phyloP scores from a whole-genome alignment of 129 eudicot genomes.

The Artemisia argyi region DNA sequence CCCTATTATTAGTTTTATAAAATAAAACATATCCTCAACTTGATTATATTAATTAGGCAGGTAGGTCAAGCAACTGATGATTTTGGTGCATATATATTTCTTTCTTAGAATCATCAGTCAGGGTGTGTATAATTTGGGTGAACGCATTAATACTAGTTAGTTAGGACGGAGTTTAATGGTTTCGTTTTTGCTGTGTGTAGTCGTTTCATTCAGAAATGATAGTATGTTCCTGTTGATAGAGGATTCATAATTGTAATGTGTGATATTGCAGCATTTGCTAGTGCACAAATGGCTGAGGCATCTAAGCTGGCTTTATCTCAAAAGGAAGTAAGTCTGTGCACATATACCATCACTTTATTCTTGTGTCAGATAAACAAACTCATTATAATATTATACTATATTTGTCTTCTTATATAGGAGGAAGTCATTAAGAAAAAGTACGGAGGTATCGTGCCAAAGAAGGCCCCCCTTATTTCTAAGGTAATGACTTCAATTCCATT shows the following conservation, averaged over 20 bases:
- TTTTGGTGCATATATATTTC: too few relatives aligned
- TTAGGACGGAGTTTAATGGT: too few relatives aligned
- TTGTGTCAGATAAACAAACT: neutral
- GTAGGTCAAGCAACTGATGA: too few relatives aligned
- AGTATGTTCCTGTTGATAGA: neutral
- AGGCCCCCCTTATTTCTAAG: conserved; percentile 92
- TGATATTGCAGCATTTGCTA: conserved; percentile 30
- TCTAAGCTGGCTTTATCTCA: conserved; percentile 49
- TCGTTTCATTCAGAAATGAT: too few relatives aligned
- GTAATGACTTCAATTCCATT: conserved; percentile 30
- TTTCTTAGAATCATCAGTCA: too few relatives aligned
- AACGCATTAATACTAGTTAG: too few relatives aligned
- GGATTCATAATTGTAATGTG: neutral
- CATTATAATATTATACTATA: conserved; percentile 14
- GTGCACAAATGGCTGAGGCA: conserved; percentile 35
- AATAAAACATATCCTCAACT: too few relatives aligned
- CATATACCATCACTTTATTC: neutral
- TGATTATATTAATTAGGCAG: too few relatives aligned
- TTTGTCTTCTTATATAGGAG: too few relatives aligned
- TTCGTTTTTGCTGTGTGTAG: too few relatives aligned
- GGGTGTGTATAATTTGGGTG: too few relatives aligned
- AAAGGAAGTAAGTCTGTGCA: conserved; percentile 54
- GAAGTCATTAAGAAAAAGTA: conserved; percentile 73
- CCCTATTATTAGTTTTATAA: too few relatives aligned
- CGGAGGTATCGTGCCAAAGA: conserved; percentile 92